phyloP scores from a whole-genome alignment of 164 flowering plant genomes.

The Macadamia tetraphylla region DNA sequence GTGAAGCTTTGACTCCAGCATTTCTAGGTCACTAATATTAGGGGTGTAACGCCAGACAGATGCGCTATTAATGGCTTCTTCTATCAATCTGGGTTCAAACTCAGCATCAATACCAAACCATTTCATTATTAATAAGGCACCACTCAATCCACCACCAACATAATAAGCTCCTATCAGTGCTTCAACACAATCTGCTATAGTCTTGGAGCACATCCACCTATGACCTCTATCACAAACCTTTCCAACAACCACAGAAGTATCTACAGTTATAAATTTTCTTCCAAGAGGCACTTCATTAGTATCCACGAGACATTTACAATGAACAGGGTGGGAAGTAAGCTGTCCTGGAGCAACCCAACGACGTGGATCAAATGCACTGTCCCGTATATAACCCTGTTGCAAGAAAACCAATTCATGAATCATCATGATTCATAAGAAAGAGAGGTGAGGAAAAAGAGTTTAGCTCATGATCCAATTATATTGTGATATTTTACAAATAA shows the following conservation, averaged over 20 bases:
- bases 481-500: background rate
- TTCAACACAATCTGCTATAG: conserved; percentile 89
- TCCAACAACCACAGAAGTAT: conserved; percentile 46
- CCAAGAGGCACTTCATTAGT: conserved; percentile 70
- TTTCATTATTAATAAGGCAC: conserved; percentile 64
- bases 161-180: conserved; percentile 88
- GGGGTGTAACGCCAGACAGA: conserved; percentile 40
- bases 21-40: conserved; percentile 33
- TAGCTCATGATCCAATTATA: background rate
- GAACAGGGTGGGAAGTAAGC: conserved; percentile 41
- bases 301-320: conserved; percentile 68
- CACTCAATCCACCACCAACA: conserved; percentile 67
- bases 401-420: conserved; percentile 4
- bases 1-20: conserved; percentile 58
- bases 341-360: conserved; percentile 97
- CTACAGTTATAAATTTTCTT: conserved; percentile 37
- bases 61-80: conserved; percentile 46
- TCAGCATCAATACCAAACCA: conserved; percentile 72
- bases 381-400: conserved; percentile 68
- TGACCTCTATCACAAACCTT: conserved; percentile 80
- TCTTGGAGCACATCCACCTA: conserved; percentile 87
- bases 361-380: conserved; percentile 81
- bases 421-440: background rate
- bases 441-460: background rate
- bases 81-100: conserved; percentile 38